Evolutionary conservation across 805 yeast species (phyloP).

Genomic region (Candida lessepsii): DNA sequence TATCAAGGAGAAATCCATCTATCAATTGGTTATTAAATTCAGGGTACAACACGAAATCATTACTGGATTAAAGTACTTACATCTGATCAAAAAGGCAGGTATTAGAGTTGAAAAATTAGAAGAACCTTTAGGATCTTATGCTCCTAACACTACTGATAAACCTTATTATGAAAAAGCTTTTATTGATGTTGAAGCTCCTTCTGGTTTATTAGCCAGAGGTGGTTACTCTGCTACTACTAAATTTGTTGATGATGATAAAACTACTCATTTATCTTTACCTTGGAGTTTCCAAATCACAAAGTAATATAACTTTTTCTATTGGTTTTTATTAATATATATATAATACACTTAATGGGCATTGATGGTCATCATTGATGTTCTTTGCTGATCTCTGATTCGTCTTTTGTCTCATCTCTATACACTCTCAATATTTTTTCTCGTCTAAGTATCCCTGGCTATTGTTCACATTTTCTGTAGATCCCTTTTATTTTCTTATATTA

Average conservation of each 20-base stretch:
- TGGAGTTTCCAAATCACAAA: slow-evolving; percentile 87
- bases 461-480: neutral
- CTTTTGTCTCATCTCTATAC: too few relatives aligned
- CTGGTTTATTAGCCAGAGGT: slow-evolving; percentile 87
- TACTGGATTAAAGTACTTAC: slow-evolving; percentile 86
- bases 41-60: slow-evolving; percentile 87
- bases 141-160: slow-evolving; percentile 80
- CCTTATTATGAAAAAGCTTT: slow-evolving; percentile 67
- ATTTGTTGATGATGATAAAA: slow-evolving; percentile 84
- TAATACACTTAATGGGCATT: too few relatives aligned
- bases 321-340: too few relatives aligned
- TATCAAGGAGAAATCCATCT: slow-evolving; percentile 75
- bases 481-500: neutral
- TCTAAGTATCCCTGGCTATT: too few relatives aligned
- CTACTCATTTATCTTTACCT: slow-evolving; percentile 67
- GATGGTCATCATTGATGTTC: too few relatives aligned
- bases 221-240: slow-evolving; percentile 76
- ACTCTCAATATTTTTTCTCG: too few relatives aligned
- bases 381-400: too few relatives aligned
- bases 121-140: slow-evolving; percentile 87
- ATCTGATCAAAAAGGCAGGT: slow-evolving; percentile 81
- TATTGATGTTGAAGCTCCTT: slow-evolving; percentile 78
- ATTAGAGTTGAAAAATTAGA: slow-evolving; percentile 82
- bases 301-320: too few relatives aligned
- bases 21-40: slow-evolving; percentile 71